Base-by-base conservation (phyloP, 495 filamentous ascomycete genomes). In the Tuber aestivum region DNA sequence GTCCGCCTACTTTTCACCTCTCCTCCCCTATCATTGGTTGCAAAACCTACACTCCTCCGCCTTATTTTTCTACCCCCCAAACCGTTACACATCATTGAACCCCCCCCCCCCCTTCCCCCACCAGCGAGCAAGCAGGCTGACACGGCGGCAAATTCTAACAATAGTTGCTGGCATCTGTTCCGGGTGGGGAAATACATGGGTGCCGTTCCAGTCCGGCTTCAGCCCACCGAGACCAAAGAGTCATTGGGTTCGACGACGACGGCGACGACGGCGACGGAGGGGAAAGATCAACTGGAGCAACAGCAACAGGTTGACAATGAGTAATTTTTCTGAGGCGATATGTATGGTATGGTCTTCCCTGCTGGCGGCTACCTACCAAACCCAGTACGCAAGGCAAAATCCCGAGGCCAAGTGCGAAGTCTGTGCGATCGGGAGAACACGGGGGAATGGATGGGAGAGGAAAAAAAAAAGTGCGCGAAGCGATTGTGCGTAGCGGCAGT, bases 141-240 rank as follows among this genome's bases (percentile, higher is more conserved):
- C 44, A 69, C 16, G 61, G 69, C 74, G 71, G 77, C 68, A 71
- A 75, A 80, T 77, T 5, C 41, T 48, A 61, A 70, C 42, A 76
- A 48, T 76, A 90, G 88, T 74, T 92, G 90, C 82, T 93, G 91
- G 91, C 90, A 92, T 82, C 89, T 92, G 82, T 92, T 92, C 82
- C 86, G 90, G 79, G 82, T 87, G 56, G 56, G 56, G 45, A 86
- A 86, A 72, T 85, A 86, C 41, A 83, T 86, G 74, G 80, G 80
- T 23, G 74, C 80, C 32, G 65, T 82, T 70, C 78, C 76, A 41
- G 78, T 79, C 23, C 76, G 77, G 10, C 77, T 79, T 41, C 78
- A 79, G n/a, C 72, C 78, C n/a, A 72, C 65, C 37, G 77, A 78
- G 42, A 71, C 56, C 32, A 79, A 79, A 68, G 77, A 79, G 73